These are phyloP conservation scores for Volutella citrinella DNA, from an alignment of 2,329 filamentous ascomycete species.

Conservation along the genomic window DNA sequence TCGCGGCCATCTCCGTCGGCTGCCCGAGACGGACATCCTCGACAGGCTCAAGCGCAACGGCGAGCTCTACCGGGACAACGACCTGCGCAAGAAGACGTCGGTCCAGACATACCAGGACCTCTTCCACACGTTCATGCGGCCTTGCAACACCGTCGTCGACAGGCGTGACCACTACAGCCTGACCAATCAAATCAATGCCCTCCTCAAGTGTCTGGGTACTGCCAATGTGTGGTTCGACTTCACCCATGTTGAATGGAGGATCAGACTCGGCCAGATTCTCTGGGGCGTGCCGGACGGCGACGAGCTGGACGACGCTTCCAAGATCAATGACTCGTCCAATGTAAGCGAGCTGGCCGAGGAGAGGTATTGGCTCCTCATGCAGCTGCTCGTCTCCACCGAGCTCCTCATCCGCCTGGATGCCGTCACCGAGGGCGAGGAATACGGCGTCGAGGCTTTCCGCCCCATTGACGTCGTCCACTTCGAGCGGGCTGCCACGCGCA, in stretches of 20 bases:
- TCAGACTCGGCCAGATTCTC: slow-evolving; percentile 68
- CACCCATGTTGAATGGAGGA: slow-evolving; percentile 71
- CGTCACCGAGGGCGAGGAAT: slow-evolving; percentile 58
- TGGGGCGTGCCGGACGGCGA: slow-evolving; percentile 58
- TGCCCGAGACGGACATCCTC: slow-evolving; percentile 57
- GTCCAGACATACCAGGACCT: slow-evolving; percentile 61
- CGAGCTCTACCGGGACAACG: slow-evolving; percentile 51
- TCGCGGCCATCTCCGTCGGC: slow-evolving; percentile 50
- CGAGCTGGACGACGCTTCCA: slow-evolving; percentile 50
- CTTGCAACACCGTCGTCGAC: slow-evolving; percentile 54
- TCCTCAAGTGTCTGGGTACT: slow-evolving; percentile 62
- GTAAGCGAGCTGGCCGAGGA: slow-evolving; percentile 55
- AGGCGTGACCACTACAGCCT: slow-evolving; percentile 59
- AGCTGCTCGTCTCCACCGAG: slow-evolving; percentile 63
- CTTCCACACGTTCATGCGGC: slow-evolving; percentile 58
- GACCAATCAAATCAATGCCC: slow-evolving; percentile 65
- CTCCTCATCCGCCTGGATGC: slow-evolving; percentile 63
- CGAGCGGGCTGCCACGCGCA: slow-evolving; percentile 57
- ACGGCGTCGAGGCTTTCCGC: slow-evolving; percentile 48
- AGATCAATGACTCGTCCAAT: slow-evolving; percentile 46
- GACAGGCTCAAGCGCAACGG: slow-evolving; percentile 57
- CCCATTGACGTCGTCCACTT: slow-evolving; percentile 59
- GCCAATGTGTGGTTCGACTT: slow-evolving; percentile 74
- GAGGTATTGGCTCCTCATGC: slow-evolving; percentile 64
- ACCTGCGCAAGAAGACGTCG: slow-evolving; percentile 48